These are phyloP conservation scores for Pestalotiopsis fici DNA, from an alignment of 2,329 filamentous ascomycete genomes.

Conservation along the genomic window DNA sequence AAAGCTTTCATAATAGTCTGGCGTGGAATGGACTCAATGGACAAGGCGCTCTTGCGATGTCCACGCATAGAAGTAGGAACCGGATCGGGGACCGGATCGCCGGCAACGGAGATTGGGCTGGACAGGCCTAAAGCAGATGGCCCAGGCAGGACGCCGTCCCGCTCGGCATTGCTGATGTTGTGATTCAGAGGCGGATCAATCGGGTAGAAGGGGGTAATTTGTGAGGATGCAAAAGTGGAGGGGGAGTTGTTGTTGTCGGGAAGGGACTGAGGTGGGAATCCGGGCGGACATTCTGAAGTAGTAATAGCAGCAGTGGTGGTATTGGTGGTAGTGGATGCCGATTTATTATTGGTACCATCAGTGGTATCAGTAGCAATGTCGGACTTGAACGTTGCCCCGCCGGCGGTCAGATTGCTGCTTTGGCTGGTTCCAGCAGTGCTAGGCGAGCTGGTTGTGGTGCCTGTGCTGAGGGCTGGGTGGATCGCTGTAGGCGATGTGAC, in stretches of 20 bases:
- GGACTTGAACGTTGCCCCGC: slow-evolving; percentile 8
- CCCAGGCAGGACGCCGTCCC: slow-evolving; percentile 19
- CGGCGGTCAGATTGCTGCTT: slow-evolving; percentile 5
- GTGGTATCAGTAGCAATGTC: neutral
- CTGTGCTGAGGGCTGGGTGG: slow-evolving; percentile 50
- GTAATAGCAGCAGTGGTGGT: neutral
- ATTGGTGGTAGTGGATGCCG: slow-evolving; percentile 7
- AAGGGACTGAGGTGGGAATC: slow-evolving; percentile 1
- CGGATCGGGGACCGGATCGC: slow-evolving; percentile 15
- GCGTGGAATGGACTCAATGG: slow-evolving; percentile 69
- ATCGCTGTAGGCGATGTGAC: slow-evolving; percentile 48
- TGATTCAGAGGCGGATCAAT: slow-evolving; percentile 10
- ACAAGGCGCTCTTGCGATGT: slow-evolving; percentile 53
- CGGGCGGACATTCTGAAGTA: slow-evolving; percentile 13
- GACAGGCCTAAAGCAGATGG: slow-evolving; percentile 24
- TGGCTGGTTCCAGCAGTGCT: slow-evolving; percentile 1
- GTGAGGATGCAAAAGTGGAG: slow-evolving; percentile 15
- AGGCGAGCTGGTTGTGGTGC: slow-evolving; percentile 4
- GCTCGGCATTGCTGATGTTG: slow-evolving; percentile 23
- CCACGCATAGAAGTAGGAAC: slow-evolving; percentile 29
- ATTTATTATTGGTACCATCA: slow-evolving; percentile 8
- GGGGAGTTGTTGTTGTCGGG: neutral
- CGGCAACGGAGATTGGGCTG: slow-evolving; percentile 15
- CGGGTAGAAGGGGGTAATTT: slow-evolving; percentile 8
- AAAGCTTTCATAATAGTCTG: slow-evolving; percentile 84